phyloP scores from a whole-genome alignment of 2,329 filamentous ascomycete genomes.

The Aspergillus bombycis region DNA sequence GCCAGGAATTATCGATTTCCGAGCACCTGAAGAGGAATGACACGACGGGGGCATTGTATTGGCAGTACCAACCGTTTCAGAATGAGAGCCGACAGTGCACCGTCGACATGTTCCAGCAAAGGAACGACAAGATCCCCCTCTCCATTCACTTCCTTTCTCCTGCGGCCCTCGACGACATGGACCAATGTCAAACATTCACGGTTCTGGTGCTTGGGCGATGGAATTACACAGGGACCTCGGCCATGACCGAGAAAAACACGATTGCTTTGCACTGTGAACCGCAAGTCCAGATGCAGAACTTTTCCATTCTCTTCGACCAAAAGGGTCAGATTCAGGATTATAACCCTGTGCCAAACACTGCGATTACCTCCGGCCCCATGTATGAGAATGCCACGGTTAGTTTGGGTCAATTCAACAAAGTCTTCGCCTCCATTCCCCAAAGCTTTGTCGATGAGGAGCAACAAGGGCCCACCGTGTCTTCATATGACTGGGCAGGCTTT shows the following conservation, averaged over 20 bases:
- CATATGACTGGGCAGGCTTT: constrained; percentile 41
- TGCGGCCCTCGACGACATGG: constrained; percentile 20
- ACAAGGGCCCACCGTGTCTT: constrained; percentile 32
- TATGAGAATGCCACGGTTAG: constrained; percentile 38
- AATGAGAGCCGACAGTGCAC: constrained; percentile 28
- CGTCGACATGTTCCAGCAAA: constrained; percentile 31
- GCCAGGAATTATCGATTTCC: constrained; percentile 22
- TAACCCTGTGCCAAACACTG: constrained; percentile 20
- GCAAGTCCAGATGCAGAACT: constrained; percentile 26
- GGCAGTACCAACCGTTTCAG: constrained; percentile 30
- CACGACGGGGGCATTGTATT: constrained; percentile 22
- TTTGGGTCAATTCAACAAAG: constrained; percentile 40
- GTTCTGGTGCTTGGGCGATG: constrained; percentile 37
- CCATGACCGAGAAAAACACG: constrained; percentile 31
- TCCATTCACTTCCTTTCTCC: constrained; percentile 41
- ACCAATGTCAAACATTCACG: constrained; percentile 36
- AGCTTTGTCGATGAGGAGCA: constrained; percentile 30
- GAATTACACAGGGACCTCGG: constrained; percentile 32
- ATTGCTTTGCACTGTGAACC: constrained; percentile 39
- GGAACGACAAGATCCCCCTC: constrained; percentile 27
- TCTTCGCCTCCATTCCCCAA: constrained; percentile 39
- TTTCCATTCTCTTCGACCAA: constrained; percentile 31
- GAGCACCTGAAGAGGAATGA: constrained; percentile 20
- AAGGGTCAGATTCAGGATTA: constrained; percentile 31
- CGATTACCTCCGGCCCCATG: constrained; percentile 30